Evolutionary conservation across 75 land plant genomes (phyloP).

Genomic region (Pseudotsuga menziesii): DNA sequence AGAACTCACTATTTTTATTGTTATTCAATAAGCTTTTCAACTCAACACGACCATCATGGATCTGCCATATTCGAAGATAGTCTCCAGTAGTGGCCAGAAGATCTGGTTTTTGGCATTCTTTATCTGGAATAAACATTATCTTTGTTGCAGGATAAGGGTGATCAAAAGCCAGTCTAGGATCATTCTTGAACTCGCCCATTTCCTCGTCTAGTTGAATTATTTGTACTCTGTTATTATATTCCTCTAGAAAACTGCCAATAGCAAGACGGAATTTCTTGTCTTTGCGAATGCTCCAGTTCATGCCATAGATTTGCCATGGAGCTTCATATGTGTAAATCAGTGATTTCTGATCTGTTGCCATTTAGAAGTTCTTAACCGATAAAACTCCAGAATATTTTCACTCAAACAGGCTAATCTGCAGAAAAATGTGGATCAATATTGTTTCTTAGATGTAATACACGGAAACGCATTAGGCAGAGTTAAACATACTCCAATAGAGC

Average conservation of each 20-base stretch:
- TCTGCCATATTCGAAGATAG: conserved; percentile 49
- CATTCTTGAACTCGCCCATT: conserved; percentile 33
- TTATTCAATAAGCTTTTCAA: conserved; percentile 43
- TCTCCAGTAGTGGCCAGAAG: conserved; percentile 48
- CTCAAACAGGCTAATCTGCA: no score
- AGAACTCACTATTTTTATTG: conserved; percentile 49
- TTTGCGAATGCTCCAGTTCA: conserved; percentile 56
- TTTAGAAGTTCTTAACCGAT: not conserved
- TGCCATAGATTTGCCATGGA: conserved; percentile 45
- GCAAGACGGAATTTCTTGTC: conserved; percentile 49
- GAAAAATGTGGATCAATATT: no score
- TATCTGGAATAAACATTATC: conserved; percentile 53
- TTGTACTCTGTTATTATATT: conserved; percentile 39
- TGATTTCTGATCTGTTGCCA: conserved; percentile 8
- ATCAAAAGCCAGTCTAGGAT: conserved; percentile 38
- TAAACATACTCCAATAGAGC: no score
- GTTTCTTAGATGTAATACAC: no score
- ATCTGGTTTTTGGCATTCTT: conserved; percentile 43
- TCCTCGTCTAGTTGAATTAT: conserved; percentile 50
- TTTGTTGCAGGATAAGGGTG: conserved; percentile 54
- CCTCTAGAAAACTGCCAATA: conserved; percentile 46
- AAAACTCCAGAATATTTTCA: no score
- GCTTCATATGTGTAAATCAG: conserved; percentile 46
- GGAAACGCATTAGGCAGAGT: no score
- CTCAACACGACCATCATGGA: conserved; percentile 39